Evolutionary conservation across 768 basidiomycete genomes (phyloP), one percentile per base, ranked within the genome.

Genomic region (Cystobasidium tubakii): DNA sequence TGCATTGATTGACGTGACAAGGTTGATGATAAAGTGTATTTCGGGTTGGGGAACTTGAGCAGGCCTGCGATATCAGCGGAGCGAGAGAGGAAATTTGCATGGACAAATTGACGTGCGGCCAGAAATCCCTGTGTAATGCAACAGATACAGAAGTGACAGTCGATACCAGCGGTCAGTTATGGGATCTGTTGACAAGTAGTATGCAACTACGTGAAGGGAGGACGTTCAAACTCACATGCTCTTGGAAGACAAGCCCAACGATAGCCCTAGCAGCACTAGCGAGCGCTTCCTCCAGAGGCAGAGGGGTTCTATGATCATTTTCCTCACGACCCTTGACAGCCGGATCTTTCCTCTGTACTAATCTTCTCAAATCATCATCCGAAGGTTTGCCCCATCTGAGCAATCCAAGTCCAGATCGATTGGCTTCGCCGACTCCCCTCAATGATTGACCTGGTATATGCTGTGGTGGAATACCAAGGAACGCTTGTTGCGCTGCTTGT

Each of bases 191-290:
- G n/a, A n/a, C n/a, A n/a, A n/a, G n/a, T n/a, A n/a, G n/a, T n/a
- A 23, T 54, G 44, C 17, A 1, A 53, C 31, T 31, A 17, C 25
- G 25, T 13, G n/a, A 1, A 19, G n/a, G 57, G 29, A 57, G 42
- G 42, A 7, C 17, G 42, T 12, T 12, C 17, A 3, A 19, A 81
- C 82, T 54, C 65, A 92, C 95, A 77, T 88, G 86, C 79, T 90
- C 86, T 80, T 92, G 89, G 83, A 92, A 95, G 73, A 97, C 86
- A 67, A 95, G 85, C 12, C 90, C 95, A 25, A 91, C 88, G 71
- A 98, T 83, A 54, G 95, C 87, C 62, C 92, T 87, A 12, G 93
- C 88, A 79, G 92, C 87, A 55, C 90, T 89, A 39, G 92, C 88
- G 66, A 97, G 86, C 57, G 93, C 94, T 79, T 93, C 92, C n/a